These are phyloP conservation scores for Spathaspora boniae DNA, from an alignment of 805 yeast genomes.

Conservation along the genomic window DNA sequence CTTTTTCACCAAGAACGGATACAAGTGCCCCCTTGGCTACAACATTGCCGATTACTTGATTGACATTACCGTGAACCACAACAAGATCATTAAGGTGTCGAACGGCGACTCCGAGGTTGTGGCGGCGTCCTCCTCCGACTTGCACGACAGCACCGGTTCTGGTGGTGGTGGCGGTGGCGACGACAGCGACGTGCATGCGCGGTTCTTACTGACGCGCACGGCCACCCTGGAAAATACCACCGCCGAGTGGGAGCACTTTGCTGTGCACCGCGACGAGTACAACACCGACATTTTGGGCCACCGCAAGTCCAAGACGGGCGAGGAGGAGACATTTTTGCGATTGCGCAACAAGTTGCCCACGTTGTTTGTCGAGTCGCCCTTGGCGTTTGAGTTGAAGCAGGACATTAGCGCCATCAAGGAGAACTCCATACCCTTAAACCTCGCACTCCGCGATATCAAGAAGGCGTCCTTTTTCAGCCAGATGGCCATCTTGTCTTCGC, in stretches of 20 bases:
- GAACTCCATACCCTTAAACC: constrained; percentile 23
- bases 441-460: constrained; percentile 30
- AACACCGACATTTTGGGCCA: constrained; percentile 23
- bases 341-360: constrained; percentile 28
- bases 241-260: constrained; percentile 83
- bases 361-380: constrained; percentile 35
- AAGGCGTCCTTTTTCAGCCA: constrained; percentile 65
- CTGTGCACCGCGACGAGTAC: constrained; percentile 73
- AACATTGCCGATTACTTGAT: constrained; percentile 92
- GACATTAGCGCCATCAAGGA: constrained; percentile 30
- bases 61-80: constrained; percentile 77
- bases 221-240: constrained; percentile 53
- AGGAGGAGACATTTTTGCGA: constrained; percentile 20
- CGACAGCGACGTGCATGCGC: constrained; percentile 24
- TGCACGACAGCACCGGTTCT: constrained; percentile 16
- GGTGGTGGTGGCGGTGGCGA: too few relatives aligned
- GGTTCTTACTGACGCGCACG: constrained; percentile 20
- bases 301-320: constrained; percentile 13
- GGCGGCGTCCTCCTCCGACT: constrained; percentile 10
- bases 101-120: constrained; percentile 12
- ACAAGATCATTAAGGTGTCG: constrained; percentile 25
- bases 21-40: constrained; percentile 81
- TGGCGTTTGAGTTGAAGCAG: constrained; percentile 37
- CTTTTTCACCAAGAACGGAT: constrained; percentile 73
- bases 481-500: constrained; percentile 67